Conservation (phyloP, 2,329 filamentous ascomycete genomes). For the Penicillium crustosum region DNA sequence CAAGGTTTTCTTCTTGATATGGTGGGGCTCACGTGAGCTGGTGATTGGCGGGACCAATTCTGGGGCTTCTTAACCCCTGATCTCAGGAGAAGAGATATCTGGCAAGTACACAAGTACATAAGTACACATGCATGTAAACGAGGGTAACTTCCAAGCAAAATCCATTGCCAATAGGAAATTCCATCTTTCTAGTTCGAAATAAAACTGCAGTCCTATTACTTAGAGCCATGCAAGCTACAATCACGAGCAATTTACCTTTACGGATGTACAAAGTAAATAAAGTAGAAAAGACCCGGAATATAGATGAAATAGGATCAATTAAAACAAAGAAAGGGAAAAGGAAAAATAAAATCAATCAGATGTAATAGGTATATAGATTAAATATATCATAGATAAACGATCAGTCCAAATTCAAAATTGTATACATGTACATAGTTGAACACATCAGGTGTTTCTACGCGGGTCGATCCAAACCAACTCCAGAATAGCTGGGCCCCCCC, state of each 20-base stretch:
- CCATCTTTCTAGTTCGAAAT: not conserved
- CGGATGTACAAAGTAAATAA: not conserved
- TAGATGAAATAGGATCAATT: not conserved
- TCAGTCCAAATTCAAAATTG: not conserved
- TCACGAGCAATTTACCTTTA: not conserved
- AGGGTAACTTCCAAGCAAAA: not conserved
- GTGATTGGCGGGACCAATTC: constrained; percentile 3
- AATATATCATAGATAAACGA: too few species aligned
- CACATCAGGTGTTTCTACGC: constrained; percentile 11
- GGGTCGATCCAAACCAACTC: constrained; percentile 25
- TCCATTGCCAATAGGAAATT: not conserved
- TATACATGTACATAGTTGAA: not conserved
- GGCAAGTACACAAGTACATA: constrained; percentile 4
- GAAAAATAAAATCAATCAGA: not conserved
- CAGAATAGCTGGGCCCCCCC: constrained; percentile 25
- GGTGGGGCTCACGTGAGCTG: constrained; percentile 23
- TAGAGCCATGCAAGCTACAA: not conserved
- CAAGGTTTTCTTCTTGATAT: constrained; percentile 6
- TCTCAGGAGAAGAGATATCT: constrained; percentile 14
- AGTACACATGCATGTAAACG: not conserved
- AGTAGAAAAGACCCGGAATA: not conserved
- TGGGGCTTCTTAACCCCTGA: constrained; percentile 22
- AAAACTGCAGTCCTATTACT: not conserved
- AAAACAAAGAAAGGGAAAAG: not conserved
- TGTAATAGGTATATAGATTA: not conserved